Base-by-base conservation (phyloP, 306 rosid species). In the Calophaca sinica region DNA sequence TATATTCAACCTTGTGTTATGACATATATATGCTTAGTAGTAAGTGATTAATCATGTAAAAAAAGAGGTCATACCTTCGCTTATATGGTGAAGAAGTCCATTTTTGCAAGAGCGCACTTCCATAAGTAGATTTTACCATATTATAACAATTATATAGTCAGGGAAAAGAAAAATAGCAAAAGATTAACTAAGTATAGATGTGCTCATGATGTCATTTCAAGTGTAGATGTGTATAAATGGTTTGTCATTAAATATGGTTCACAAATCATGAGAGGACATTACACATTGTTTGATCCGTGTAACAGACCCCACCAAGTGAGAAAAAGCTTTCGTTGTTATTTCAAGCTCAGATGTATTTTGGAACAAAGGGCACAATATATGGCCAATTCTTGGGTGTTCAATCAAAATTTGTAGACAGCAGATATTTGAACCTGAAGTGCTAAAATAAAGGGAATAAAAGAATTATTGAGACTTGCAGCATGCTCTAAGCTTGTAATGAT, bases 61-160 rank as follows among this genome's bases (percentile, higher is more conserved):
- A 68, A 9, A 14, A 10, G 52, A 12, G 35, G 46, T 9, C 79
- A 70, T 75, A 90, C 98, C 96, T 86, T 82, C 48, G 48, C 78
- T 80, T 74, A 89, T 80, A 77, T 83, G 80, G 79, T 81, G 87
- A 70, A 15, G 62, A 44, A 93, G 89, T 74, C 96, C 97, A 42
- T 72, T 75, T n/a, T 81, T 82, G 88, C 90, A 85, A 4, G 86
- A 72, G 63, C 80, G 74, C 86, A 93, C 98, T 93, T 88, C 91
- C 69, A 60, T 60, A 70, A 49, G 73, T 65, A 63, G 38, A 80
- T 71, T 68, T 79, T 52, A 8, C 52, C 86, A 77, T 45, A 78
- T 55, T 28, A 36, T 69, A 74, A 74, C 49, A 75, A 75, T 54
- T 5, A 77, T 4, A 78, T 14, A 32, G 69, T 75, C 49, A 83